Base-by-base conservation (phyloP, 2,329 filamentous ascomycete species). In the Fusarium chuoi region DNA sequence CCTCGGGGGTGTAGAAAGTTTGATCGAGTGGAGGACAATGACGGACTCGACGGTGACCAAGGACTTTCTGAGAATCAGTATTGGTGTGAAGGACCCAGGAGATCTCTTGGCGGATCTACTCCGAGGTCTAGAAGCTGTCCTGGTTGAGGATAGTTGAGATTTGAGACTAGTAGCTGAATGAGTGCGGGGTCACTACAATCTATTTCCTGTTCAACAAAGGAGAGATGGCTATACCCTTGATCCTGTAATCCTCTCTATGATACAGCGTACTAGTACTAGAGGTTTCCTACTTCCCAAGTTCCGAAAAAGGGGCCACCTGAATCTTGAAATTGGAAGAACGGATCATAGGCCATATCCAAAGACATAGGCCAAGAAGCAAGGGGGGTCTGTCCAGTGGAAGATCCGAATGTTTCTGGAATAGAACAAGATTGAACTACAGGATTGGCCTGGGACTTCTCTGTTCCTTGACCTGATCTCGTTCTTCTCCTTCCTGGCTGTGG, bases 21-120 rank as follows among this genome's bases (percentile, higher is more conserved):
- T 98, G 85, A 95, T 99, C 76, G 96, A 99, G 87, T 98, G 96
- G 96, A 88, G 96, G 65, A 90, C 93, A 48, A 96, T 99, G 94
- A 92, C 91, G 64, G 96, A 99, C 84, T 78, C 83, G 6, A 86
- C 81, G 3, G 91, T 97, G 41, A 93, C 97, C 79, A 89, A 87
- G 78, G 86, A 89, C 65, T 81, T 98, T 80, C 78, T 98, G 82
- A 86, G 96, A 57, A 84, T 99, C 24, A 98, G 95, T 81, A 84
- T 98, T 41, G 96, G 96, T 0, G 88, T 98, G 33, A 96, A 99
- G 85, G 89, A 89, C 51, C 93, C 93, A 87, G 93, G 95, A 82
- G 96, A 98, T 83, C 81, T 98, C 79, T 90, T 88, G 80, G 88
- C 88, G 41, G 96, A 98, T 84, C 81, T 98, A 42, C 77, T 91